These are phyloP conservation scores for Waltiozyma sp. DNA, from an alignment of 1,139 yeast species.

Conservation along the genomic window DNA sequence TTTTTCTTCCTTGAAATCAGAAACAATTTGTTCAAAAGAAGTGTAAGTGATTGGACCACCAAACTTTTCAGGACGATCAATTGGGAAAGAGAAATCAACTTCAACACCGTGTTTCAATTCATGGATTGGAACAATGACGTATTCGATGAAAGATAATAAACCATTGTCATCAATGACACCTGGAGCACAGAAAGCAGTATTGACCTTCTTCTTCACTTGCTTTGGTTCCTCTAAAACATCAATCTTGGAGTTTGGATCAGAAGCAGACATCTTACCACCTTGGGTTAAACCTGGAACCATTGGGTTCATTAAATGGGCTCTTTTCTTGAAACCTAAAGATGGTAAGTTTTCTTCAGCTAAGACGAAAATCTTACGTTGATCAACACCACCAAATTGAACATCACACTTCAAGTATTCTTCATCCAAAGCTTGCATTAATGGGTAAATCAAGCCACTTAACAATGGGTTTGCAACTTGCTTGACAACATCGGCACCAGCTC, in stretches of 20 bases:
- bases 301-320: slow-evolving; percentile 97
- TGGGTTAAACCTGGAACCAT: slow-evolving; percentile 97
- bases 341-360: slow-evolving; percentile 93
- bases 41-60: slow-evolving; percentile 82
- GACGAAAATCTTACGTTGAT: slow-evolving; percentile 95
- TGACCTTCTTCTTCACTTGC: slow-evolving; percentile 78
- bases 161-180: slow-evolving; percentile 92
- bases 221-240: slow-evolving; percentile 88
- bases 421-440: slow-evolving; percentile 97
- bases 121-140: slow-evolving; percentile 77
- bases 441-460: slow-evolving; percentile 88
- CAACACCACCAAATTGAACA: slow-evolving; percentile 97
- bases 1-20: slow-evolving; percentile 59
- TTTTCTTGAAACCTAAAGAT: slow-evolving; percentile 81
- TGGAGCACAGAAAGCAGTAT: slow-evolving; percentile 90
- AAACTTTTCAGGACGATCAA: slow-evolving; percentile 90
- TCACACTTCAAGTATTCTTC: slow-evolving; percentile 85
- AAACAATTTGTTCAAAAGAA: slow-evolving; percentile 58
- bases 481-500: slow-evolving; percentile 99
- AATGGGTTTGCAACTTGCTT: slow-evolving; percentile 94
- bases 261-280: slow-evolving; percentile 98
- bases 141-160: slow-evolving; percentile 72
- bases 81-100: slow-evolving; percentile 44
- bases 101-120: slow-evolving; percentile 53
- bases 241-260: slow-evolving; percentile 95